Evolutionary conservation across 768 basidiomycete genomes (phyloP).

Genomic region (Trichaptum fuscoviolaceum): DNA sequence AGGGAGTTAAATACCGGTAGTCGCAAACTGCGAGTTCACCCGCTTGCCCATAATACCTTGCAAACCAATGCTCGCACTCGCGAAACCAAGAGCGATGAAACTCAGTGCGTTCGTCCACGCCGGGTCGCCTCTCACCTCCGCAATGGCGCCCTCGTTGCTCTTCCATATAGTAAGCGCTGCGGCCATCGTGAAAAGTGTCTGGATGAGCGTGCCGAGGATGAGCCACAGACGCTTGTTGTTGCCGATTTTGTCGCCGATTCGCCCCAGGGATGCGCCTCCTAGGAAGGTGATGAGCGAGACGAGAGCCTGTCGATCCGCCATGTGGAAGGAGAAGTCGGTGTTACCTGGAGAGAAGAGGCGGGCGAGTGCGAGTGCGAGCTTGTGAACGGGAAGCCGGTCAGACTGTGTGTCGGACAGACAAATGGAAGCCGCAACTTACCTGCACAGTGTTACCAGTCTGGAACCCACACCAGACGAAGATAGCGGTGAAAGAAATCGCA

Average conservation of each 20-base stretch:
- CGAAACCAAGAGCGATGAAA: slow-evolving; percentile 31
- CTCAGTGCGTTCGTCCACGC: slow-evolving; percentile 28
- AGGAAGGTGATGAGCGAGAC: slow-evolving; percentile 28
- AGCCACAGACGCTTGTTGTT: slow-evolving; percentile 27
- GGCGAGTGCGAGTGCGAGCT: slow-evolving; percentile 31
- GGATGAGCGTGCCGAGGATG: slow-evolving; percentile 23
- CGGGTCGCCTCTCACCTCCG: slow-evolving; percentile 23
- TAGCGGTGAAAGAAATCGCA: slow-evolving; percentile 21
- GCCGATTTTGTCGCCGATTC: slow-evolving; percentile 31
- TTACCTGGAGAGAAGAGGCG: slow-evolving; percentile 22
- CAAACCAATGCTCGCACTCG: slow-evolving; percentile 34
- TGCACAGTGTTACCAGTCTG: slow-evolving; percentile 15
- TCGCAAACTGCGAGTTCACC: slow-evolving; percentile 20
- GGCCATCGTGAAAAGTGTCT: slow-evolving; percentile 28
- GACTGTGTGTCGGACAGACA: neutral
- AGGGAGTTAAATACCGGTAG: neutral
- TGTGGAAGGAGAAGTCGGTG: slow-evolving; percentile 26
- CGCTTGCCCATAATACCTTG: slow-evolving; percentile 34
- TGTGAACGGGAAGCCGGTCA: too few relatives aligned
- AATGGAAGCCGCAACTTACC: neutral
- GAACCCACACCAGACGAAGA: slow-evolving; percentile 24
- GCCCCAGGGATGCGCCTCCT: slow-evolving; percentile 28
- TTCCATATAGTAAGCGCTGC: slow-evolving; percentile 25
- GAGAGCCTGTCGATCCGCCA: slow-evolving; percentile 34
- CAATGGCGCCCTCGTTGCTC: slow-evolving; percentile 17